Evolutionary conservation across 2,329 filamentous ascomycete genomes (phyloP).

Genomic region (Talaromyces sp.): DNA sequence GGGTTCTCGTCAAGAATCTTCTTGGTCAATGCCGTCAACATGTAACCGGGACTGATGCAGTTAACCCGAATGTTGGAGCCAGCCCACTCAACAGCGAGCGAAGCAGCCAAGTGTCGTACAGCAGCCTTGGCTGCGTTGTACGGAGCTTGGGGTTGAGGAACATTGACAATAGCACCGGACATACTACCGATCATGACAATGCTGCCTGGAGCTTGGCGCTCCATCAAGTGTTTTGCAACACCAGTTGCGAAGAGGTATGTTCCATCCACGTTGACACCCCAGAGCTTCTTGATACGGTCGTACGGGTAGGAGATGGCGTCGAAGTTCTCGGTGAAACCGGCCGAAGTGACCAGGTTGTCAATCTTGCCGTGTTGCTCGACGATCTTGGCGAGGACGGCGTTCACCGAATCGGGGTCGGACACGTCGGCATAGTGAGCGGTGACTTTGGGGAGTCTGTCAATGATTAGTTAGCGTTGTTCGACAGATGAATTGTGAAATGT

Average conservation of each 20-base stretch:
- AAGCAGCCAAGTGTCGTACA: constrained; percentile 81
- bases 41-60: constrained; percentile 93
- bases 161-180: constrained; percentile 90
- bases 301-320: constrained; percentile 87
- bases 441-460: constrained; percentile 67
- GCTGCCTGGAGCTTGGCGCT: constrained; percentile 72
- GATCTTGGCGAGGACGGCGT: constrained; percentile 68
- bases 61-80: constrained; percentile 85
- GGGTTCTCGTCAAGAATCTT: constrained; percentile 95
- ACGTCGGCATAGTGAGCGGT: constrained; percentile 92
- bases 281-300: constrained; percentile 88
- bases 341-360: constrained; percentile 91
- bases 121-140: constrained; percentile 95
- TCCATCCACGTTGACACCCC: constrained; percentile 89
- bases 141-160: constrained; percentile 87
- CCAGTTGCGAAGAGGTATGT: constrained; percentile 85
- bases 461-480: neutral
- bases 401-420: constrained; percentile 74
- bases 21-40: constrained; percentile 88
- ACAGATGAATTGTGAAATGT: neutral
- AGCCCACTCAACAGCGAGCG: constrained; percentile 92
- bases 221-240: constrained; percentile 86
- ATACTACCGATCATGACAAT: constrained; percentile 96
- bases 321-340: constrained; percentile 94
- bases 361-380: constrained; percentile 73